Base-by-base conservation (phyloP, 169 alveolate genomes). In the Plasmodium berghei region DNA sequence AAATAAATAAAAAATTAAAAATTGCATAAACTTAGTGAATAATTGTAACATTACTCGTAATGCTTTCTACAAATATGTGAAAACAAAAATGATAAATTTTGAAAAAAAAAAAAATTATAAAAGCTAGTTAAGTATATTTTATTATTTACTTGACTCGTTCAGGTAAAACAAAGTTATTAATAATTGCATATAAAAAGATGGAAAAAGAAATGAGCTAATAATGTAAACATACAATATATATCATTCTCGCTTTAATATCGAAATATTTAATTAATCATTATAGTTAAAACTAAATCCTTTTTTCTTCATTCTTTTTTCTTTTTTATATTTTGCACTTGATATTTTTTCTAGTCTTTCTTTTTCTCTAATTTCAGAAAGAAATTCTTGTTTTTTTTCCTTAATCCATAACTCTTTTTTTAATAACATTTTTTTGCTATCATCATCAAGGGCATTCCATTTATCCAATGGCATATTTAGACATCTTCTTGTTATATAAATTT, bases 281-380 rank as follows among this genome's bases (percentile, higher is more conserved):
- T 80, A 80, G 46, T 80, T 80, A 80, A 80, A 80, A 54, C 83
- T 80, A 14, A 56, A 10, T 1, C 90, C 90, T 28, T 66, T 80
- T 54, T 80, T 80, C 49, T 80, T 80, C 90, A 66, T 67, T 28
- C 90, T n/a, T 22, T 66, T 56, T 61, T 80, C 85, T 48, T 80
- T 64, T 54, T 80, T 80, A 80, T 80, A 80, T 61, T 80, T 80
- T n/a, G 73, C 80, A 40, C 90, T 64, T 2, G 90, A 80, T 22
- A 80, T 80, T 59, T 80, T 80, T 62, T 56, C 55, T 18, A 80
- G 9, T 66, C 83, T 56, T 14, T 80, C 85, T 52, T 54, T 80
- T 72, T 80, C 90, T 42, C 6, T n/a, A 14, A 26, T 18, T 28
- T 80, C 90, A 9, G 28, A 56, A 34, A 80, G 34, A 66, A 80